Base-by-base conservation (phyloP, 768 basidiomycete genomes). In the Auricularia sp. region DNA sequence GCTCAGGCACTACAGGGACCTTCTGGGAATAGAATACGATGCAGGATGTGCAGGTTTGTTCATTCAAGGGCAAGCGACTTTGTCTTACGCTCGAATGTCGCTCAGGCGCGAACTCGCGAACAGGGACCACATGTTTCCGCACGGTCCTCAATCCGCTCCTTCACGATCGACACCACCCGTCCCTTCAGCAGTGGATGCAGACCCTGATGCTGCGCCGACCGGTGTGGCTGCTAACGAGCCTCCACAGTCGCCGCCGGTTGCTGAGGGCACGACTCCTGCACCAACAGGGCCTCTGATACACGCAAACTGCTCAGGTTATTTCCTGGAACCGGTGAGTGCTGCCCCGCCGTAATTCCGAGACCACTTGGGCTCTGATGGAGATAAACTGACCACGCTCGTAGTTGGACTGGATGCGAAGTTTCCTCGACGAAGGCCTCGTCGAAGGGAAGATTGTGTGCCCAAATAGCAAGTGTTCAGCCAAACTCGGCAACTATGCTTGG, bases 401-500 rank as follows among this genome's bases (percentile, higher is more conserved):
- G 94, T 88, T 97, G 85, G 88, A 87, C 70, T 99, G 96, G 97
- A 99, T 99, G 96, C 87, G 92, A 62, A 81, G 86, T 3, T 83
- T 89, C 70, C 77, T 98, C 8, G 81, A 85, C 45, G 74, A 77
- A 21, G 95, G 94, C 0, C 81, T 86, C 54, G 77, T 95, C 44
- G 83, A 87, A 0, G 97, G 97, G 18, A 97, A 94, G 80, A 90
- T 99, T 69, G 66, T 83, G 0, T 99, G 97, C 70, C 97, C 97
- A 3, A 96, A 95, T 74, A 82, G 86, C 70, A 94, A 91, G 71
- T 99, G 97, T 70, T 82, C 82, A 2, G 86, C 84, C 33, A 99
- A 99, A 77, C 80, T 99, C 18, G 97, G 97, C 2, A 98, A 91
- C 73, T 98, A 88, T 69, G 94, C 97, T 73, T 99, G 97, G 97